Evolutionary conservation across 176 grass and related monocot genomes (phyloP).

Genomic region (Rhipidocladum racemiflorum): DNA sequence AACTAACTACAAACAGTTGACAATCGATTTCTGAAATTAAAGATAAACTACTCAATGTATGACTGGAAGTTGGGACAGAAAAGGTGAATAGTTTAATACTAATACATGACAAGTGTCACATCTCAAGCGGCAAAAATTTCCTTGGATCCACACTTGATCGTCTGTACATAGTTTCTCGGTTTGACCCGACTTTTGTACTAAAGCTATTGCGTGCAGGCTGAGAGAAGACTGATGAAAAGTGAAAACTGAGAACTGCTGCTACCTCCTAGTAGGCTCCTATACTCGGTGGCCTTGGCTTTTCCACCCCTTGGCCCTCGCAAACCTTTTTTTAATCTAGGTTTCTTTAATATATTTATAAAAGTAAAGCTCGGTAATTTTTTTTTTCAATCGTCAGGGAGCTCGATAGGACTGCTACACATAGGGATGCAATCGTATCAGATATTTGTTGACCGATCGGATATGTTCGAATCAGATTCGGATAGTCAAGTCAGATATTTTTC

Average conservation of each 20-base stretch:
- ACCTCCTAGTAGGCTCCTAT: neutral
- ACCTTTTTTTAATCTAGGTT: no score
- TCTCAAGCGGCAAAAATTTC: slow-evolving; percentile 14
- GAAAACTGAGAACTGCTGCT: slow-evolving; percentile 4
- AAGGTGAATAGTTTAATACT: neutral
- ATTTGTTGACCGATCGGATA: no score
- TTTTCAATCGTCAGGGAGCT: no score
- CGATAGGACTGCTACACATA: no score
- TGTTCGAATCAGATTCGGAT: no score
- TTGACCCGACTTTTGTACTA: slow-evolving; percentile 39
- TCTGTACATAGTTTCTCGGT: neutral
- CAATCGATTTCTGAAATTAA: neutral
- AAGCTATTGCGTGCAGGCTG: neutral
- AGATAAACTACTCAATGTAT: neutral
- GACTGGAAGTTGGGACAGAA: neutral
- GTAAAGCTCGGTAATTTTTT: no score
- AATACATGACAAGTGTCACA: slow-evolving; percentile 1
- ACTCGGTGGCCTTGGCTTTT: neutral
- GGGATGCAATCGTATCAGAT: no score
- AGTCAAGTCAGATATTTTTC: no score
- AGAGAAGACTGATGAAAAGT: neutral
- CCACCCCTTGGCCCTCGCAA: no score
- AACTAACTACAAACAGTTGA: neutral
- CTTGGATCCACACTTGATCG: slow-evolving; percentile 10
- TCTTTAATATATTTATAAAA: no score